Conservation (phyloP, 306 rosid genomes). For the Cicer chorassanicum region DNA sequence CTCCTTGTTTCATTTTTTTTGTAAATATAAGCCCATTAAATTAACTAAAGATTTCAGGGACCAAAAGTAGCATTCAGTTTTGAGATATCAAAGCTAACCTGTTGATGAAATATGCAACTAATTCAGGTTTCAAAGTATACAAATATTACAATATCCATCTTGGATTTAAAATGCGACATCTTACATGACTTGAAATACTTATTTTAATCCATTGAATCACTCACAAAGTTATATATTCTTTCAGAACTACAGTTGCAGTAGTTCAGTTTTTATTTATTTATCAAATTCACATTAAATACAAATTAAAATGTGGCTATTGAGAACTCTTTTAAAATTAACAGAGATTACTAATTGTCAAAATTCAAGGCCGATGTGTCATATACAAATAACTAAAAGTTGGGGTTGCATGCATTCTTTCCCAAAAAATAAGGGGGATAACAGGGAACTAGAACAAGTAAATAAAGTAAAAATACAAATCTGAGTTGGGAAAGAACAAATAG, state of each 20-base stretch:
- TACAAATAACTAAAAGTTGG: conserved; percentile 5
- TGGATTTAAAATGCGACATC: conserved; percentile 18
- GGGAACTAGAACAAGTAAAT: conserved; percentile 9
- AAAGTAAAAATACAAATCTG: conserved; percentile 12
- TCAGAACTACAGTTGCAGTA: background rate
- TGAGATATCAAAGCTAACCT: conserved; percentile 2
- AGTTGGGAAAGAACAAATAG: conserved; percentile 27
- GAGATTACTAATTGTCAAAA: conserved; percentile 24
- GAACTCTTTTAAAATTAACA: background rate
- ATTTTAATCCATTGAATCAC: conserved; percentile 15
- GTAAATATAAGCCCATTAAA: conserved; percentile 6
- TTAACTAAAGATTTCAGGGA: conserved; percentile 17
- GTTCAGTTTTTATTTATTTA: conserved; percentile 7
- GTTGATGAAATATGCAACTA: conserved; percentile 12
- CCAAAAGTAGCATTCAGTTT: conserved; percentile 4
- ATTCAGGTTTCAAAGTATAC: conserved; percentile 22
- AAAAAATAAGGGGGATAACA: background rate
- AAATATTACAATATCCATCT: conserved; percentile 14
- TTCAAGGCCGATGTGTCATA: conserved; percentile 5
- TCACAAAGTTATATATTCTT: background rate
- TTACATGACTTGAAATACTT: conserved; percentile 33
- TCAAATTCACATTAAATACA: conserved; percentile 16
- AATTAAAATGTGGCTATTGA: background rate
- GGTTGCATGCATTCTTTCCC: conserved; percentile 1
- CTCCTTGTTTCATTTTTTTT: background rate